Base-by-base conservation (phyloP, 495 filamentous ascomycete genomes). In the Neurospora hispaniola region DNA sequence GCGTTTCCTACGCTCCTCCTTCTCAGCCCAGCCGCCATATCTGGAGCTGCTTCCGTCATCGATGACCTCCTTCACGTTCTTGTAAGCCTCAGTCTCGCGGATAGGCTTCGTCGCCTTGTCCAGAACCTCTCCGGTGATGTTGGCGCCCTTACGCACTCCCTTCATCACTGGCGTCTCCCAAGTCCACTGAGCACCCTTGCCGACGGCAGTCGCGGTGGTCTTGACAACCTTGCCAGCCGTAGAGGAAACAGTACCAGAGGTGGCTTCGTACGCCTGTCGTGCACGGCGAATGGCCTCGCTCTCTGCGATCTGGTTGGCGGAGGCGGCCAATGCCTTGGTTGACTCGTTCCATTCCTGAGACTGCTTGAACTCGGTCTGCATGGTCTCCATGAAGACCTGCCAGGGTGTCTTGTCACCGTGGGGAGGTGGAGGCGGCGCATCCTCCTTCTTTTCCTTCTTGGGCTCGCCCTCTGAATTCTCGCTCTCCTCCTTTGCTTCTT, bases 331-430 rank as follows among this genome's bases (percentile, higher is more conserved):
- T 70, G 94, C 93, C 80, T 98, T 98, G 20, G 94, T 99, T 59
- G 93, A 97, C 76, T 99, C 96, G 77, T 98, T 96, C 96, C 96
- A 99, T 81, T 99, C 96, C 80, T 98, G 97, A 20, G 96, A 98
- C 39, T 94, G 92, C 79, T 97, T 94, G 82, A 99, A 96, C 79
- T 98, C 96, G 70, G 86, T 85, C 78, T 93, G 89, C 80, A 99
- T 88, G 71, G 96, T 99, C 76, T 99, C 96, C 73, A 93, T 92
- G 85, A 99, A 99, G 46, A 99, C 96, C 81, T 97, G 93, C 93
- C 96, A 97, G 42, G 96, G 96, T 9, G 95, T 92, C 84, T 99
- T 99, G 82, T 97, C 93, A 73, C 96, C 96, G 77, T 99, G 96
- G 8, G 96, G 96, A 27, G 96, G 95, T 8, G 95, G 96, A 27